These are phyloP conservation scores for Mycena leptocephala DNA, from an alignment of 768 basidiomycete genomes.

Conservation along the genomic window DNA sequence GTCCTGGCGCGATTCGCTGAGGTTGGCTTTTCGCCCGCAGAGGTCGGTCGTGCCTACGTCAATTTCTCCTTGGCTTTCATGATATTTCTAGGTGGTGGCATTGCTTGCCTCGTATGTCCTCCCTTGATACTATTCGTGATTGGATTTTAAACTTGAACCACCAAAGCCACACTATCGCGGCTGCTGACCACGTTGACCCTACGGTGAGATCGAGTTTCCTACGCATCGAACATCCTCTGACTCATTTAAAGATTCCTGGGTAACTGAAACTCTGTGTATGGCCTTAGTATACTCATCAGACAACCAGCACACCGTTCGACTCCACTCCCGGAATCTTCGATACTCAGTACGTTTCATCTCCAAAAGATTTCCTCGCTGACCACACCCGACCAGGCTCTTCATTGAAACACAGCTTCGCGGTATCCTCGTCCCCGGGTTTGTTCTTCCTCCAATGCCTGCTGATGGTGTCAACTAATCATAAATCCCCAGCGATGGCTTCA, in stretches of 20 bases:
- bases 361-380: background rate
- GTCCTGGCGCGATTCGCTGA: conserved; percentile 54
- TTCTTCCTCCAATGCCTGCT: background rate
- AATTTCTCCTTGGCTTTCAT: background rate
- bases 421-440: conserved; percentile 44
- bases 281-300: conserved; percentile 18
- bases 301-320: conserved; percentile 59
- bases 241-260: conserved; percentile 31
- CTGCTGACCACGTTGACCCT: conserved; percentile 51
- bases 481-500: conserved; percentile 23
- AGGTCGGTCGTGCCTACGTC: conserved; percentile 47
- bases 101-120: conserved; percentile 52
- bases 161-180: conserved; percentile 44
- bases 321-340: conserved; percentile 62
- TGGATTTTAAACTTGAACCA: background rate
- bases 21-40: conserved; percentile 53
- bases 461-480: background rate
- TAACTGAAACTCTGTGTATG: conserved; percentile 24
- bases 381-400: conserved; percentile 34
- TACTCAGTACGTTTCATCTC: conserved; percentile 47
- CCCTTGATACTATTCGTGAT: background rate
- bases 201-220: conserved; percentile 5
- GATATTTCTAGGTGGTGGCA: conserved; percentile 14
- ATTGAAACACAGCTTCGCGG: conserved; percentile 52
- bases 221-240: conserved; percentile 11